phyloP scores from a whole-genome alignment of 164 flowering plant genomes.

The Aristolochia californica region DNA sequence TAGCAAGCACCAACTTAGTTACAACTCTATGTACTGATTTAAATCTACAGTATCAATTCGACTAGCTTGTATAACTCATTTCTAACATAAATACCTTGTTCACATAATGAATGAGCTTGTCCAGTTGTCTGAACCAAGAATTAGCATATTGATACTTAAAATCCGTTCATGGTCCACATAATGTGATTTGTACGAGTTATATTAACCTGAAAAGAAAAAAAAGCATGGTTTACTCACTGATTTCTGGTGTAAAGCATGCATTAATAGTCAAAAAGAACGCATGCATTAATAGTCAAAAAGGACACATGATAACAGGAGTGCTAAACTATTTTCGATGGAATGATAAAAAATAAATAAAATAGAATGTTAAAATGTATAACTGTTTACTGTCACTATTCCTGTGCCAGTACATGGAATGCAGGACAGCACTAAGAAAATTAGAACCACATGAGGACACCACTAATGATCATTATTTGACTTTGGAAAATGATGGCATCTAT shows the following conservation, averaged over 20 bases:
- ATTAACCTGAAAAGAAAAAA: slow-evolving; percentile 49
- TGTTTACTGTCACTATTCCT: too few species aligned
- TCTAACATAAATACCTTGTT: slow-evolving; percentile 37
- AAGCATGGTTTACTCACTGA: background rate
- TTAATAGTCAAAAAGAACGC: background rate
- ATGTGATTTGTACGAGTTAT: slow-evolving; percentile 85
- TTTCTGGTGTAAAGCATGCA: too few species aligned
- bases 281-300: background rate
- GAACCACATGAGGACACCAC: too few species aligned
- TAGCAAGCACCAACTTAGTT: too few species aligned
- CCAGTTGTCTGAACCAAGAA: slow-evolving; percentile 82
- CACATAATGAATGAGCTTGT: slow-evolving; percentile 93
- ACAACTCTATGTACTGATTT: too few species aligned
- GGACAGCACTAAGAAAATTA: too few species aligned
- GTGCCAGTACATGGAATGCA: too few species aligned
- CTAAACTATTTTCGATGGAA: too few species aligned
- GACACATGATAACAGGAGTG: background rate
- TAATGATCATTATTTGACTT: too few species aligned
- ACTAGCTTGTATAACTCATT: background rate
- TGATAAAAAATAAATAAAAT: too few species aligned
- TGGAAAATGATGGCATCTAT: too few species aligned
- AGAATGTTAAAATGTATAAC: too few species aligned
- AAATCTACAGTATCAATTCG: background rate
- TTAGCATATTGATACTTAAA: slow-evolving; percentile 88
- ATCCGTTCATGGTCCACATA: slow-evolving; percentile 95